Base-by-base conservation (phyloP, 345 rosid species). In the Acer saccharum region DNA sequence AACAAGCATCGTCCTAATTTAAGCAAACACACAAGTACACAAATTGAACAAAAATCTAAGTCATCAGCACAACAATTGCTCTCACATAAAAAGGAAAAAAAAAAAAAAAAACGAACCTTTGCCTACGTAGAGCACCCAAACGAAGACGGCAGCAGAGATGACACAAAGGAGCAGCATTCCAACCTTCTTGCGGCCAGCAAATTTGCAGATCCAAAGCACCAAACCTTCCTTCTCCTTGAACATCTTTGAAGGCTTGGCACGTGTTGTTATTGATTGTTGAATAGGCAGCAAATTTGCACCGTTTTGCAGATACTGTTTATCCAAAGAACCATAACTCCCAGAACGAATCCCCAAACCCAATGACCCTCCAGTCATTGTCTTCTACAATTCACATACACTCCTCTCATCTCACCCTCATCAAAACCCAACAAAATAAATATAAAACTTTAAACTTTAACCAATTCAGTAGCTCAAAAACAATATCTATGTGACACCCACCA, bases 111-210 rank as follows among this genome's bases (percentile, higher is more conserved):
- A 52, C 89, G 54, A 41, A 92, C 99, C 98, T 94, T 94, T 97
- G 21, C 97, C 98, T 60, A 93, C 88, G 74, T 89, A 94, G 73
- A 97, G 81, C 46, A 93, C 97, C 85, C 97, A 90, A 67, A 89
- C 64, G 79, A 94, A 93, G 86, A 93, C 96, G 3, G 90, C 90
- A 16, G 96, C 94, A 8, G 99, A 94, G 84, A 94, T 86, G 46
- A 85, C 52, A 79, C 92, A 93, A 75, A 97, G 95, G 41, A 97
- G 86, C 81, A 91, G 76, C 99, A 93, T 97, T 78, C 99, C 98
- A 6, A 97, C 91, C 82, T 91, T 94, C 87, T 90, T 97, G 63
- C 98, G 93, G 55, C 98, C 98, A 17, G 91, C 97, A 82, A 91
- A 86, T 82, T 97, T 97, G 81, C 83, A 88, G 97, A 97, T 91